phyloP scores from a whole-genome alignment of 2,329 filamentous ascomycete genomes.

The Blastomyces parvus region DNA sequence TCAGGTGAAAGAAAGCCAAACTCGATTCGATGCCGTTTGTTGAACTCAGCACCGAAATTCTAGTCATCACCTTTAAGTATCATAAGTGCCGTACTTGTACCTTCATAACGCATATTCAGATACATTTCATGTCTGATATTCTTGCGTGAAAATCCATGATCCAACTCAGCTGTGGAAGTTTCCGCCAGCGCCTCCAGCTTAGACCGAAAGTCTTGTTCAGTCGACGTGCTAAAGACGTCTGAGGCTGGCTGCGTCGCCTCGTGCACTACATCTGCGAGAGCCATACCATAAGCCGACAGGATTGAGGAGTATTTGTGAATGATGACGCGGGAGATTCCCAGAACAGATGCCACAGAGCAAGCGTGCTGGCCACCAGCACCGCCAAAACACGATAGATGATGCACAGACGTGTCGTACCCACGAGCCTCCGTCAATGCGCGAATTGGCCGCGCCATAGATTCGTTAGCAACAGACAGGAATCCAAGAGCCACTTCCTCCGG shows the following conservation, averaged over 20 bases:
- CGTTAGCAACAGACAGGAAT: slow-evolving; percentile 36
- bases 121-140: slow-evolving; percentile 38
- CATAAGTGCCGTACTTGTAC: slow-evolving; percentile 43
- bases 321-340: slow-evolving; percentile 77
- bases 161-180: slow-evolving; percentile 40
- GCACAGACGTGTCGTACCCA: slow-evolving; percentile 81
- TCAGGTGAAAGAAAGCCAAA: slow-evolving; percentile 77
- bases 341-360: slow-evolving; percentile 74
- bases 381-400: slow-evolving; percentile 84
- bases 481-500: slow-evolving; percentile 51
- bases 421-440: slow-evolving; percentile 84
- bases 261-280: slow-evolving; percentile 83
- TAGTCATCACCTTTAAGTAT: slow-evolving; percentile 56
- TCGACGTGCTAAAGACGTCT: slow-evolving; percentile 40
- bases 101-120: slow-evolving; percentile 43
- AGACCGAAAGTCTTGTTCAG: slow-evolving; percentile 42
- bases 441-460: slow-evolving; percentile 57
- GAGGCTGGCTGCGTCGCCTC: slow-evolving; percentile 60
- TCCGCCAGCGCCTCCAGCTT: slow-evolving; percentile 70
- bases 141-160: slow-evolving; percentile 36
- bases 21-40: slow-evolving; percentile 78
- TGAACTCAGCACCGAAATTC: slow-evolving; percentile 74
- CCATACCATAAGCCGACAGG: slow-evolving; percentile 86
- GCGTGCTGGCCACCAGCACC: slow-evolving; percentile 89
- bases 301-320: slow-evolving; percentile 88